Base-by-base conservation (phyloP, 768 basidiomycete genomes). In the Chiua virens region DNA sequence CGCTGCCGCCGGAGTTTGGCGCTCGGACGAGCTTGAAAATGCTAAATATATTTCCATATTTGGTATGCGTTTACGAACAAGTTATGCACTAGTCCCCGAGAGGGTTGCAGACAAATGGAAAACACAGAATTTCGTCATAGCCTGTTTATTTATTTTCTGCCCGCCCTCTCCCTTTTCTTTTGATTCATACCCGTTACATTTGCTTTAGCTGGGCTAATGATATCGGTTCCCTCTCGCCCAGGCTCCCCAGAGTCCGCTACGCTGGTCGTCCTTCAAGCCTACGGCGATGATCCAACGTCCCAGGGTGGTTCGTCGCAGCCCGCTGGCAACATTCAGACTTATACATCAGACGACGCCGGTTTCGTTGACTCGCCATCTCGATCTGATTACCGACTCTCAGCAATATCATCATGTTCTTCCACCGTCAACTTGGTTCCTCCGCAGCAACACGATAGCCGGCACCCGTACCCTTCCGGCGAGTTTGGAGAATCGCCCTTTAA, bases 41-140 rank as follows among this genome's bases (percentile, higher is more conserved):
- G 17, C 42, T 18, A 9, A 2, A 42, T 34, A 34, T 34, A 34
- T 45, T 55, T 39, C 67, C 47, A 43, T 42, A 65, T 61, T 46
- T 59, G 67, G 67, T 47, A 67, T 45, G 55, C 50, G 5, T 68
- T 68, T 68, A 71, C 58, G 69, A 69, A 71, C 64, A 17, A 7
- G 35, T 58, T 50, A 38, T 36, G 51, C 59, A 49, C 36, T 50
- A 45, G 47, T 38, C 49, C 44, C 46, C 8, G 57, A 55, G 47
- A 50, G 36, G 37, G 37, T 34, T 20, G 47, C 25, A 30, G 37
- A 38, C 14, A 43, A 28, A 30, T 40, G 35, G 36, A 28, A 25
- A 9, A 44, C 45, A 38, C n/a, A 49, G 17, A 36, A 21, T 30
- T 34, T 42, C 38, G 28, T 25, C 41, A 56, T 46, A 53, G n/a